Evolutionary conservation across 768 basidiomycete genomes (phyloP).

Genomic region (Lactarius pseudohatsudake): DNA sequence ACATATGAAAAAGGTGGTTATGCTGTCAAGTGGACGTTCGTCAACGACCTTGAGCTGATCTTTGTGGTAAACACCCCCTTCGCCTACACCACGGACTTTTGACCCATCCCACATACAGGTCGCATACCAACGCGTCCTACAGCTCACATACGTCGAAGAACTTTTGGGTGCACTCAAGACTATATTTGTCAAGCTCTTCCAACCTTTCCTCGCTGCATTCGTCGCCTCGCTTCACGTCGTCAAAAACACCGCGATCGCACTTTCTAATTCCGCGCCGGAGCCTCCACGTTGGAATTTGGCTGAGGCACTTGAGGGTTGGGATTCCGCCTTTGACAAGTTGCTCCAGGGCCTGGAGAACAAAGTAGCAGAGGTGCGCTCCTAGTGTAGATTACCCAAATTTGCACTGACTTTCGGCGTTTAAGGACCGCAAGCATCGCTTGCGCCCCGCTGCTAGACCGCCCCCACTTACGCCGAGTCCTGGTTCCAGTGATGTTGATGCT

Average conservation of each 20-base stretch:
- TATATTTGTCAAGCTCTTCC: slow-evolving; percentile 84
- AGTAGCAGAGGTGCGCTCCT: slow-evolving; percentile 56
- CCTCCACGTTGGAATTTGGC: slow-evolving; percentile 63
- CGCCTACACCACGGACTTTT: slow-evolving; percentile 1
- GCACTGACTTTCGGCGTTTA: not conserved
- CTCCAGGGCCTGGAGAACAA: slow-evolving; percentile 73
- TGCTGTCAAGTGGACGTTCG: slow-evolving; percentile 90
- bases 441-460: slow-evolving; percentile 41
- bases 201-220: slow-evolving; percentile 80
- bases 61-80: slow-evolving; percentile 65
- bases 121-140: slow-evolving; percentile 94
- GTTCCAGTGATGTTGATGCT: slow-evolving; percentile 60
- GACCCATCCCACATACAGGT: slow-evolving; percentile 51
- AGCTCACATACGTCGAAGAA: slow-evolving; percentile 90
- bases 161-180: slow-evolving; percentile 77
- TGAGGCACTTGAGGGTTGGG: slow-evolving; percentile 77
- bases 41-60: slow-evolving; percentile 93
- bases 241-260: slow-evolving; percentile 42
- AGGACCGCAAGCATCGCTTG: slow-evolving; percentile 76
- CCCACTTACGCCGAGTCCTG: slow-evolving; percentile 43
- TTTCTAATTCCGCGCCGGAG: slow-evolving; percentile 38
- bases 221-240: slow-evolving; percentile 77
- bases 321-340: slow-evolving; percentile 73
- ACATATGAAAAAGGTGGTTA: slow-evolving; percentile 94
- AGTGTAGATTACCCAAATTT: slow-evolving; percentile 5